Evolutionary conservation across 176 grass and related monocot species (phyloP).

Genomic region (Musa itinerans): DNA sequence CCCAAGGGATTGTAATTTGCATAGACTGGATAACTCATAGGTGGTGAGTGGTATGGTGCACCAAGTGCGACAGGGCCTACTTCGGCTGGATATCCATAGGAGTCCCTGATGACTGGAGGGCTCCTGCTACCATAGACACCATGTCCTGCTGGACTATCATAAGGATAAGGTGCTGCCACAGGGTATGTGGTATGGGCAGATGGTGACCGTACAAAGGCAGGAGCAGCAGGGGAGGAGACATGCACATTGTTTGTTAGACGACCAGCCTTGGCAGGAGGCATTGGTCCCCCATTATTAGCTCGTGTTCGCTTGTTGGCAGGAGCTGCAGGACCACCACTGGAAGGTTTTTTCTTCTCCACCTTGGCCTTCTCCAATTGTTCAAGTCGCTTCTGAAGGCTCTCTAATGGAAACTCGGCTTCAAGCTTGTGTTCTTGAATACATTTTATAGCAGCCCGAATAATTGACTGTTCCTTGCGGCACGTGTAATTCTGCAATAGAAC

Average conservation of each 20-base stretch:
- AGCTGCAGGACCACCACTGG: background rate
- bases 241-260: slow-evolving; percentile 58
- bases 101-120: slow-evolving; percentile 52
- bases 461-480: slow-evolving; percentile 65
- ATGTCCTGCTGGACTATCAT: slow-evolving; percentile 36
- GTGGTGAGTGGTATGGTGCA: slow-evolving; percentile 52
- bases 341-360: slow-evolving; percentile 66
- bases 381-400: slow-evolving; percentile 68
- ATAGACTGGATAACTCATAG: slow-evolving; percentile 58
- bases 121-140: slow-evolving; percentile 53
- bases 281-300: slow-evolving; percentile 60
- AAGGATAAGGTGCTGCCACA: slow-evolving; percentile 37
- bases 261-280: slow-evolving; percentile 84
- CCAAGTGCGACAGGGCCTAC: slow-evolving; percentile 38
- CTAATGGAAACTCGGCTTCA: slow-evolving; percentile 58
- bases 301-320: slow-evolving; percentile 49
- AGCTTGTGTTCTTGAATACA: slow-evolving; percentile 82
- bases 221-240: slow-evolving; percentile 37
- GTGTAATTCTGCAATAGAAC: slow-evolving; percentile 48
- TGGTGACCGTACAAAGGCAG: slow-evolving; percentile 48
- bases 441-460: slow-evolving; percentile 68
- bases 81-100: slow-evolving; percentile 66
- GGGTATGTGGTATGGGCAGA: slow-evolving; percentile 36
- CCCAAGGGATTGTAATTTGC: slow-evolving; percentile 40
- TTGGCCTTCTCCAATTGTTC: slow-evolving; percentile 77